A percentile compares a stretch with the other conserved stretches of the same genome.
These are phyloP conservation scores for Leccinum arenicola DNA, from an alignment of 768 basidiomycete genomes.

Conservation along the genomic window DNA sequence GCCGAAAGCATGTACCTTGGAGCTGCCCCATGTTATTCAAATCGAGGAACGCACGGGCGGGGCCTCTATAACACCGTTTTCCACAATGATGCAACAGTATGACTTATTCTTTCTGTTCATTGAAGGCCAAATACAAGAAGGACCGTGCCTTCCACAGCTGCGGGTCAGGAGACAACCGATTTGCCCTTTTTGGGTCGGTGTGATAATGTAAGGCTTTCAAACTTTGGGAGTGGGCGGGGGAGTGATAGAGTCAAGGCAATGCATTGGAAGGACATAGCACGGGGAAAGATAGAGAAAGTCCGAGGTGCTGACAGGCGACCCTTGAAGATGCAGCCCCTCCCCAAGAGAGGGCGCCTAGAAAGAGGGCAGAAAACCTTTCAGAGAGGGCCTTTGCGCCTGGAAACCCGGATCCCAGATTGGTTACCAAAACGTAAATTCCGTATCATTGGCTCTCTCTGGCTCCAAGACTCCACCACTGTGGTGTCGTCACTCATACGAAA, in stretches of 20 bases:
- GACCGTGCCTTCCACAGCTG: slow-evolving; percentile 1
- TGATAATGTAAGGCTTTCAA: neutral
- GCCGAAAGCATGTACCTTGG: slow-evolving; percentile 9
- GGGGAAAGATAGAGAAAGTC: neutral
- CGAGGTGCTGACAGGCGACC: neutral
- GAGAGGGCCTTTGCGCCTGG: neutral
- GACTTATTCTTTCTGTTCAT: slow-evolving; percentile 7
- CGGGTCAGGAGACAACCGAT: slow-evolving; percentile 9
- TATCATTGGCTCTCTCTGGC: neutral
- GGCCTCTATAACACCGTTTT: slow-evolving; percentile 13
- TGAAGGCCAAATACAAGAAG: slow-evolving; percentile 14
- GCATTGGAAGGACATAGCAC: neutral
- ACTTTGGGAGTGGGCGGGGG: neutral
- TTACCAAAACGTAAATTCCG: slow-evolving; percentile 2
- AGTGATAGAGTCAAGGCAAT: slow-evolving; percentile 1
- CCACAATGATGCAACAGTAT: neutral
- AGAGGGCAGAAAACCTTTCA: neutral
- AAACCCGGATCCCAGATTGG: slow-evolving; percentile 3
- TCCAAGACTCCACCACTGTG: neutral
- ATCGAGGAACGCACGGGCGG: slow-evolving; percentile 9
- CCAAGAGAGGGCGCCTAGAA: neutral
- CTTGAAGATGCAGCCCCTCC: neutral
- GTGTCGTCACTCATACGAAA: neutral
- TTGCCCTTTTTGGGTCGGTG: slow-evolving; percentile 6
- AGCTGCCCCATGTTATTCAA: neutral